A percentile compares a stretch with the other conserved stretches of the same genome.
These are phyloP conservation scores for Lactifluus volemus DNA, from an alignment of 768 basidiomycete genomes.

Conservation along the genomic window DNA sequence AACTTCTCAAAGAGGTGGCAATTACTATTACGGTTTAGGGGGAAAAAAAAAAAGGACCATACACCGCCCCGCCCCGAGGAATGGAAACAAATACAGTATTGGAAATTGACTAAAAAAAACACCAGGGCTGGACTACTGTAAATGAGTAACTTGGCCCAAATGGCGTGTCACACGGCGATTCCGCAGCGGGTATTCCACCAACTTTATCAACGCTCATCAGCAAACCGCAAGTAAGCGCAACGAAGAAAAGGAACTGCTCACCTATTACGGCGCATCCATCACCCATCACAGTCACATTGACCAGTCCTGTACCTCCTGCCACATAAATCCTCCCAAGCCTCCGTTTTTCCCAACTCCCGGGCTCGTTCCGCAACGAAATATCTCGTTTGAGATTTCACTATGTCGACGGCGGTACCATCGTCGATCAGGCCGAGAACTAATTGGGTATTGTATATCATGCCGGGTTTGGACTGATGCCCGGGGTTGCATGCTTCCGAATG, in stretches of 20 bases:
- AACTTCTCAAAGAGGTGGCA: no score
- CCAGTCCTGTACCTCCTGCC: background rate
- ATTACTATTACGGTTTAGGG: no score
- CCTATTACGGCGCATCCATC: background rate
- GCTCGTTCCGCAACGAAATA: background rate
- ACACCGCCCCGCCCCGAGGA: no score
- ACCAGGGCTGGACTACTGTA: no score
- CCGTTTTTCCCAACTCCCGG: background rate
- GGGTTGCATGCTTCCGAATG: background rate
- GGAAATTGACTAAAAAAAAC: no score
- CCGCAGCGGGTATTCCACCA: no score
- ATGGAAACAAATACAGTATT: no score
- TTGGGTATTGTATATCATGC: background rate
- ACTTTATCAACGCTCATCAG: no score
- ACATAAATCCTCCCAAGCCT: background rate
- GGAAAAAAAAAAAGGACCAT: no score
- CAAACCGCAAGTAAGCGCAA: no score
- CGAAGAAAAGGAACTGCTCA: background rate
- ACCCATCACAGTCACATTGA: background rate
- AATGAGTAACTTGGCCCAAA: no score
- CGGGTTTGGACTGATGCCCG: background rate
- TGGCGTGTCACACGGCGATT: no score
- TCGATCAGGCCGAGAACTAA: background rate
- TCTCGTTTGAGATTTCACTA: background rate
- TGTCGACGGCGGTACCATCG: background rate